These are phyloP conservation scores for Colletotrichum sp. DNA, from an alignment of 2,329 filamentous ascomycete genomes.

Conservation along the genomic window DNA sequence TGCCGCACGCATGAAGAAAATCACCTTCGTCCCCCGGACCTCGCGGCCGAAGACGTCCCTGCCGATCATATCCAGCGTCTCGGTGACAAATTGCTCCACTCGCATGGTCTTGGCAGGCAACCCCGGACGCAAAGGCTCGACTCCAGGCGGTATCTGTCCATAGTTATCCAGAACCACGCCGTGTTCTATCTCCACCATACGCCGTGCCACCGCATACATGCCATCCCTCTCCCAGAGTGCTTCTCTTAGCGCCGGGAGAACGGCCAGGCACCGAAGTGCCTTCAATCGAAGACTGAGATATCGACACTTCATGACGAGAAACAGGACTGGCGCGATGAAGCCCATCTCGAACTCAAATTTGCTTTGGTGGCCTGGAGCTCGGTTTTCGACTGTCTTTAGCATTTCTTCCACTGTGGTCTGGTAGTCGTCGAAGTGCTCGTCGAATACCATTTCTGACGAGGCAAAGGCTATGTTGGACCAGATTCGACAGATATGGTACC, in stretches of 20 bases:
- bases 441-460: conserved; percentile 35
- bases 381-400: background rate
- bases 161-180: background rate
- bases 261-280: conserved; percentile 36
- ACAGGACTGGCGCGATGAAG: background rate
- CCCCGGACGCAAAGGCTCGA: background rate
- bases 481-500: background rate
- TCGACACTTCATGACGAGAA: conserved; percentile 3
- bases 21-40: background rate
- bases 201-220: conserved; percentile 1
- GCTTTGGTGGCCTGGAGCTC: background rate
- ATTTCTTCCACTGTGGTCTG: conserved; percentile 39
- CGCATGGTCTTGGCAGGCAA: background rate
- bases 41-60: background rate
- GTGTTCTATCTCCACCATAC: conserved; percentile 15
- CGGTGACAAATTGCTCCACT: background rate
- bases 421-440: conserved; percentile 38
- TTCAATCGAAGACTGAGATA: conserved; percentile 39
- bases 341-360: conserved; percentile 15
- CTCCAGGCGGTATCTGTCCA: background rate
- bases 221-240: background rate
- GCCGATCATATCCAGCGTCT: background rate
- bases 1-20: background rate
- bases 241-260: conserved; percentile 25
- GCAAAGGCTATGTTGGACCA: background rate